Percentiles rank a stretch among this genome's conserved stretches.
Conservation (phyloP, 163 green algal species). For the Scenedesmus sp. region DNA sequence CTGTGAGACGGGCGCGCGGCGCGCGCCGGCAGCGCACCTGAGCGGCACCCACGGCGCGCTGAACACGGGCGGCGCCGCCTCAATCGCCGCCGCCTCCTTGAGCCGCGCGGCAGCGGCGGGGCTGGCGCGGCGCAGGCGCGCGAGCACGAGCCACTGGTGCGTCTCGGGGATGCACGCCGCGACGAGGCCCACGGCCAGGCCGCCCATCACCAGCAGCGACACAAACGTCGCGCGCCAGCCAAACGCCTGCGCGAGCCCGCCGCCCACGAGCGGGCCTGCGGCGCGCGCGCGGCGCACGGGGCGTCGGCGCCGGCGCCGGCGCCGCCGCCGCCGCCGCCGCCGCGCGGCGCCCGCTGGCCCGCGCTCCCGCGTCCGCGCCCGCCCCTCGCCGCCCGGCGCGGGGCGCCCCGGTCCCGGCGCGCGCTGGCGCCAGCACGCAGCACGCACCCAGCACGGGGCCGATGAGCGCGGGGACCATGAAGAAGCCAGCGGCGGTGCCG, state of each 20-base stretch:
- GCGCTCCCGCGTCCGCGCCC: too few species aligned
- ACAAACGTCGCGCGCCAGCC: slow-evolving; percentile 37
- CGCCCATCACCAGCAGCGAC: background rate
- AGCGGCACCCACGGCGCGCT: slow-evolving; percentile 31
- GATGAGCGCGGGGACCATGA: slow-evolving; percentile 25
- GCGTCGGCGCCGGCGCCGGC: too few species aligned
- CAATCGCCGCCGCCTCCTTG: slow-evolving; percentile 1
- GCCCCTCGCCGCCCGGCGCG: too few species aligned
- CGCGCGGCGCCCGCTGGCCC: too few species aligned
- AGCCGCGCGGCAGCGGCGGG: background rate
- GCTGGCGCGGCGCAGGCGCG: background rate
- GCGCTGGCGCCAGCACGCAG: too few species aligned
- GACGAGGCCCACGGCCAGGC: background rate
- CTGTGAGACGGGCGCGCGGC: too few species aligned
- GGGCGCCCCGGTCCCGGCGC: too few species aligned
- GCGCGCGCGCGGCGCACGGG: too few species aligned
- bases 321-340: too few species aligned
- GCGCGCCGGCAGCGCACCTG: slow-evolving; percentile 3
- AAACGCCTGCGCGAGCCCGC: background rate
- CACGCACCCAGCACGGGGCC: slow-evolving; percentile 9
- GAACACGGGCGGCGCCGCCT: background rate
- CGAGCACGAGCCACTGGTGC: slow-evolving; percentile 25
- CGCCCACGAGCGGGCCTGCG: too few species aligned
- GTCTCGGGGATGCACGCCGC: background rate
- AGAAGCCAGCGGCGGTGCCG: background rate